A percentile compares a stretch with the other conserved stretches of the same genome.
Evolutionary conservation across 208 protist species (phyloP).

Genomic region (Naegleria gruberi): DNA sequence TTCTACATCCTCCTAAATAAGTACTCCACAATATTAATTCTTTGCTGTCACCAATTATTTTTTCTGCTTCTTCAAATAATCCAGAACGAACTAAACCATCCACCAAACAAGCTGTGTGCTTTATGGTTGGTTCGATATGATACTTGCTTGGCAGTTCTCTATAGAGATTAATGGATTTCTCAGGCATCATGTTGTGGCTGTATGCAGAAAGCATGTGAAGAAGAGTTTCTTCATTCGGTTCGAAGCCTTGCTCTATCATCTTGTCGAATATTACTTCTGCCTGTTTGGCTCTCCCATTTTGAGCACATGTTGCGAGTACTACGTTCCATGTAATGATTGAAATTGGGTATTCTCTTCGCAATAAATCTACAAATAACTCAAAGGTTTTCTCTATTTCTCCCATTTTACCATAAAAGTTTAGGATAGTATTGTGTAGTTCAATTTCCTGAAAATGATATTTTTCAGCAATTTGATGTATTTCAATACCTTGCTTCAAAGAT

Average conservation of each 20-base stretch:
- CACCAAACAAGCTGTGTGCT: slow-evolving; percentile 24
- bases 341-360: no score
- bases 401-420: no score
- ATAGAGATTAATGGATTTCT: slow-evolving; percentile 4
- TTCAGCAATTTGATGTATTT: no score
- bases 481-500: no score
- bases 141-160: neutral
- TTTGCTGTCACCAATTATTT: slow-evolving; percentile 7
- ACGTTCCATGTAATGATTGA: neutral
- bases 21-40: neutral
- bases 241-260: neutral
- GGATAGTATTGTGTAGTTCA: no score
- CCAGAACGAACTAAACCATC: slow-evolving; percentile 26
- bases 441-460: no score
- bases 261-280: neutral
- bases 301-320: neutral
- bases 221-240: neutral
- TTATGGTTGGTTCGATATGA: slow-evolving; percentile 11
- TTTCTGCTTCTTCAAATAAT: slow-evolving; percentile 26
- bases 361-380: no score
- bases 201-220: slow-evolving; percentile 17
- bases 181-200: slow-evolving; percentile 24
- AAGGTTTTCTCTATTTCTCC: no score
- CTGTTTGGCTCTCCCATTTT: neutral
- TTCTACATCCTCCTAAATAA: neutral